These are phyloP conservation scores for Amorphotheca resinae DNA, from an alignment of 495 filamentous ascomycete genomes.

Conservation along the genomic window DNA sequence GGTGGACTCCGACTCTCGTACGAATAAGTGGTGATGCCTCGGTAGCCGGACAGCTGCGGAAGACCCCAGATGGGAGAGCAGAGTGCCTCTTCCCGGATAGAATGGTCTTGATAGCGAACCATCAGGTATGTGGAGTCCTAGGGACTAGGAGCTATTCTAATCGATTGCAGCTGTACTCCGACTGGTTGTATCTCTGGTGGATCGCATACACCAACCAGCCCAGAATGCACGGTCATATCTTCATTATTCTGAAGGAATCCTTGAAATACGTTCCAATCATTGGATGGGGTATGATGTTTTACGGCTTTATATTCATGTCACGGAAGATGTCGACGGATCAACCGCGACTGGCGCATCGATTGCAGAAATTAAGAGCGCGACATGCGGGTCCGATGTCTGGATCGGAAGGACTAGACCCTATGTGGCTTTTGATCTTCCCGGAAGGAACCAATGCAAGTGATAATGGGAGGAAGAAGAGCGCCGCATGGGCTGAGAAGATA, in stretches of 20 bases:
- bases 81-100: constrained; percentile 63
- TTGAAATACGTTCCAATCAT: constrained; percentile 65
- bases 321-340: constrained; percentile 73
- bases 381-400: constrained; percentile 40
- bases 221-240: constrained; percentile 67
- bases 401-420: constrained; percentile 47
- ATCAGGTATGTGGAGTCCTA: constrained; percentile 41
- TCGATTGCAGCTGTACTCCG: constrained; percentile 53
- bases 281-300: constrained; percentile 71
- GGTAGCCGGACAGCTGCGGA: constrained; percentile 53
- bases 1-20: constrained; percentile 67
- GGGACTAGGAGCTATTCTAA: constrained; percentile 1
- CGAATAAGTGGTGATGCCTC: constrained; percentile 65
- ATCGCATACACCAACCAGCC: constrained; percentile 57
- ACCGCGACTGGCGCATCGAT: constrained; percentile 50
- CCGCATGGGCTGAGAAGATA: constrained; percentile 56
- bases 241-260: constrained; percentile 75
- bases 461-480: constrained; percentile 51
- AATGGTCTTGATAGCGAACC: constrained; percentile 71
- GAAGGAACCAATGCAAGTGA: constrained; percentile 67
- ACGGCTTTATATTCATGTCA: constrained; percentile 74
- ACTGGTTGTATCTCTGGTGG: constrained; percentile 89
- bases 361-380: constrained; percentile 50
- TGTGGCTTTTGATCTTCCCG: constrained; percentile 80
- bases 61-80: constrained; percentile 53